Conservation (phyloP, 148 eudicot species). For the Pouteria glomerata region DNA sequence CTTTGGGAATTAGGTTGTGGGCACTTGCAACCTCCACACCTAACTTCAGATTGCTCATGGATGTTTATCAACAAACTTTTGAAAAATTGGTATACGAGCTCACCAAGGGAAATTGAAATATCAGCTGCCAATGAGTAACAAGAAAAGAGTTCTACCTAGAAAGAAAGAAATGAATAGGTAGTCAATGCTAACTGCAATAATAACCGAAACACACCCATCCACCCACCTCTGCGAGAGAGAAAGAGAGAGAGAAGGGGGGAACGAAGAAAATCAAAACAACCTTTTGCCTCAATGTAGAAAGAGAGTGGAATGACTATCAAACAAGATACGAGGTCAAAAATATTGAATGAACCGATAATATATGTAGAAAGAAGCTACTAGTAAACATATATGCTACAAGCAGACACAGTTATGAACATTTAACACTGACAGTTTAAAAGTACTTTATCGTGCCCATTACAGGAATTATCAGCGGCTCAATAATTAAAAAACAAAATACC, state of each 20-base stretch:
- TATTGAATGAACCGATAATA: not conserved
- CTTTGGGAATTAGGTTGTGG: constrained; percentile 65
- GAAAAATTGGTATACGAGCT: not conserved
- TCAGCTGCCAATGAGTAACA: not conserved
- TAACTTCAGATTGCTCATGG: constrained; percentile 68
- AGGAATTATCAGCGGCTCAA: not conserved
- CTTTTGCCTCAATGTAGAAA: not conserved
- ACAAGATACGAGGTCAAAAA: not conserved
- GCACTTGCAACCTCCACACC: constrained; percentile 88
- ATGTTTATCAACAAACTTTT: too few species aligned
- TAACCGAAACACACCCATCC: constrained; percentile 28
- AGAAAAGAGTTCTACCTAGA: constrained; percentile 3
- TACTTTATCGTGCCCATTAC: not conserved
- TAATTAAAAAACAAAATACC: not conserved
- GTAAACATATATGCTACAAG: not conserved
- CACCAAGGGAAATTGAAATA: not conserved
- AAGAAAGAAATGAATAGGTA: not conserved
- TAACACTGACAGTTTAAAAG: not conserved
- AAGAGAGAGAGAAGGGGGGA: constrained; percentile 19
- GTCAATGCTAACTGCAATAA: constrained; percentile 31
- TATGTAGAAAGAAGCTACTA: too few species aligned
- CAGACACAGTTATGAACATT: not conserved
- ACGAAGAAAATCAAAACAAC: constrained; percentile 2
- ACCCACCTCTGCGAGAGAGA: constrained; percentile 32
- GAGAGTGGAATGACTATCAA: not conserved